Conservation (phyloP, 2,329 filamentous ascomycete genomes). For the Podosphaera fusca region DNA sequence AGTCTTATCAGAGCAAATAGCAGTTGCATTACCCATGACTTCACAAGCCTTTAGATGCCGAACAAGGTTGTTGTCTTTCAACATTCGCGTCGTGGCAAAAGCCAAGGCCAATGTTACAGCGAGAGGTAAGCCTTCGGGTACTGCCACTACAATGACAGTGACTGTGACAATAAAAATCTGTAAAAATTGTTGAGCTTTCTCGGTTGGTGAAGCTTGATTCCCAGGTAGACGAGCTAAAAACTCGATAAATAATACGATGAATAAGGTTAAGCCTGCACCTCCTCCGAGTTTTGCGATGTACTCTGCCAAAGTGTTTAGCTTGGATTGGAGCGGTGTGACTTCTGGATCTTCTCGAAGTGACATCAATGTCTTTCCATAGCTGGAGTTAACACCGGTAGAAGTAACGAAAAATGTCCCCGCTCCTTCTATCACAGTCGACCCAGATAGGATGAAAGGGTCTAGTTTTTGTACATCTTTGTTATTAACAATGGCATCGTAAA, state of each 20-base stretch:
- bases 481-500: constrained; percentile 37
- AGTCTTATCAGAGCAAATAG: constrained; percentile 63
- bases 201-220: constrained; percentile 23
- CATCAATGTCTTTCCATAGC: constrained; percentile 57
- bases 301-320: constrained; percentile 54
- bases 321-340: constrained; percentile 56
- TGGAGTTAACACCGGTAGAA: constrained; percentile 49
- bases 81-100: constrained; percentile 43
- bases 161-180: constrained; percentile 40
- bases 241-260: constrained; percentile 57
- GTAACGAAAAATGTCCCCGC: constrained; percentile 57
- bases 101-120: constrained; percentile 45
- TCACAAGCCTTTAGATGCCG: constrained; percentile 43
- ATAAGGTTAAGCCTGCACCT: constrained; percentile 49
- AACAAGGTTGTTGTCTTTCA: constrained; percentile 50
- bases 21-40: constrained; percentile 49
- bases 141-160: constrained; percentile 45
- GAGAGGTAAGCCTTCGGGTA: constrained; percentile 41
- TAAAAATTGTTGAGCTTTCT: constrained; percentile 38
- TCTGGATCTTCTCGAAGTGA: constrained; percentile 54
- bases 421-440: constrained; percentile 54
- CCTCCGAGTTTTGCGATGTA: constrained; percentile 59
- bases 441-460: constrained; percentile 63
- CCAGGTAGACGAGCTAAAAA: constrained; percentile 39
- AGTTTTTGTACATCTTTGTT: constrained; percentile 37